These are phyloP conservation scores for Scleroderma bovista DNA, from an alignment of 768 basidiomycete genomes.

Conservation along the genomic window DNA sequence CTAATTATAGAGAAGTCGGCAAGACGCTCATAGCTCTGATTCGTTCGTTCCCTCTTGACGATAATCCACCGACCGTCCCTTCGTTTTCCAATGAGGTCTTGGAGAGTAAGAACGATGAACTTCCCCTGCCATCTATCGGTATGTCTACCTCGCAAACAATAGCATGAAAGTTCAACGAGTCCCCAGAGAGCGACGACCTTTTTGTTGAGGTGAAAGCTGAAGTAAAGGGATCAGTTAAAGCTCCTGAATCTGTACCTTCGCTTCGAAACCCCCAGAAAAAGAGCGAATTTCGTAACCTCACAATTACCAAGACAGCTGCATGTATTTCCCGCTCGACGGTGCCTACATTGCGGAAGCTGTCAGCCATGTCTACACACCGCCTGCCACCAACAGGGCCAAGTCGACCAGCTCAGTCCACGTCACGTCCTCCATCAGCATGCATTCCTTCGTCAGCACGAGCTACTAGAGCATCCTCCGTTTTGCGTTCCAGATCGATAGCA, in stretches of 20 bases:
- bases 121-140: slow-evolving; percentile 22
- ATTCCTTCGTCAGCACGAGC: slow-evolving; percentile 12
- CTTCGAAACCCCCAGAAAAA: neutral
- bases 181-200: slow-evolving; percentile 20
- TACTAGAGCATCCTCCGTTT: slow-evolving; percentile 13
- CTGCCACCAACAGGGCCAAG: neutral
- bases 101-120: slow-evolving; percentile 6
- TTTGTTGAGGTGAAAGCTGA: slow-evolving; percentile 15
- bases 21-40: slow-evolving; percentile 31
- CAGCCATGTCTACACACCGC: slow-evolving; percentile 7
- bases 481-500: slow-evolving; percentile 6
- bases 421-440: slow-evolving; percentile 6
- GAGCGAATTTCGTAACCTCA: neutral
- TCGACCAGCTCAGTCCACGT: slow-evolving; percentile 1
- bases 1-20: slow-evolving; percentile 42
- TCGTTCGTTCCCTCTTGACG: slow-evolving; percentile 32
- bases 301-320: neutral
- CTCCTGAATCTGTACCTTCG: neutral
- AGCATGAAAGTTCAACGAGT: neutral
- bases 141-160: neutral
- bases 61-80: slow-evolving; percentile 14
- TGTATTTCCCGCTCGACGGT: neutral
- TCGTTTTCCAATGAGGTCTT: slow-evolving; percentile 17
- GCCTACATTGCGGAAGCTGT: slow-evolving; percentile 5
- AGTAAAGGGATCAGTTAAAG: neutral